A percentile compares a stretch with the other conserved stretches of the same genome.
phyloP scores from a whole-genome alignment of 1,284 basidiomycete genomes.

The Ganoderma sinense region DNA sequence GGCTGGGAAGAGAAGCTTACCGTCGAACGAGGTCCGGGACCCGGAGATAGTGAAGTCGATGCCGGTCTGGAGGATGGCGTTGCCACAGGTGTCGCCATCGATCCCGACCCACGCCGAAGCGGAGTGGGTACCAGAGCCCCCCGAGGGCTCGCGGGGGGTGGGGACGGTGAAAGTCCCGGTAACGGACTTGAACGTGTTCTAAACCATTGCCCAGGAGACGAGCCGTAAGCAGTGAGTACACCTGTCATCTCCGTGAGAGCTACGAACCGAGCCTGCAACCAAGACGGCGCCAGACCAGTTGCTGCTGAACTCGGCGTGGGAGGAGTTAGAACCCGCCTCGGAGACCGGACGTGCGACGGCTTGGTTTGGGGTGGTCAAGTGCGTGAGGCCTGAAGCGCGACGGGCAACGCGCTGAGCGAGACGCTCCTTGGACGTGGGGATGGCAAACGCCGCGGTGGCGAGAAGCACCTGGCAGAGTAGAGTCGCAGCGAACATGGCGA shows the following conservation, averaged over 20 bases:
- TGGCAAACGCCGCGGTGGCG: conserved; percentile 31
- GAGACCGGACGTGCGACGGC: conserved; percentile 4
- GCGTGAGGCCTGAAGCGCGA: conserved; percentile 23
- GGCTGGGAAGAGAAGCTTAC: conserved; percentile 19
- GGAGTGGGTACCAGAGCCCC: conserved; percentile 34
- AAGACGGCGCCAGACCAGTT: conserved; percentile 40
- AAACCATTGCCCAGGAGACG: not conserved
- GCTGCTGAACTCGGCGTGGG: conserved; percentile 34
- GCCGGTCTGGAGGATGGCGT: conserved; percentile 35
- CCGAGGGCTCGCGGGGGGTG: conserved; percentile 35
- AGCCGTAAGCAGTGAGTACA: not conserved
- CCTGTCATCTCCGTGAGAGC: not conserved
- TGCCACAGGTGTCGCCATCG: conserved; percentile 31
- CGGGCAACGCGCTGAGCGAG: conserved; percentile 29
- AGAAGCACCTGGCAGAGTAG: conserved; percentile 33
- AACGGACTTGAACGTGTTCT: conserved; percentile 40
- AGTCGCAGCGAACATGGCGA: conserved; percentile 29
- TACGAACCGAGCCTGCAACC: conserved; percentile 26
- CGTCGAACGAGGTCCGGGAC: conserved; percentile 34
- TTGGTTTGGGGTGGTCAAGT: conserved; percentile 25
- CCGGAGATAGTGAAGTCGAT: conserved; percentile 40
- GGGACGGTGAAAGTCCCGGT: conserved; percentile 43
- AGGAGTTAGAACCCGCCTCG: conserved; percentile 22
- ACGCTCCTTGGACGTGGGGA: conserved; percentile 31
- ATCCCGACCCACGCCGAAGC: conserved; percentile 38